phyloP scores from a whole-genome alignment of 306 rosid species.

The Purshia tridentata region DNA sequence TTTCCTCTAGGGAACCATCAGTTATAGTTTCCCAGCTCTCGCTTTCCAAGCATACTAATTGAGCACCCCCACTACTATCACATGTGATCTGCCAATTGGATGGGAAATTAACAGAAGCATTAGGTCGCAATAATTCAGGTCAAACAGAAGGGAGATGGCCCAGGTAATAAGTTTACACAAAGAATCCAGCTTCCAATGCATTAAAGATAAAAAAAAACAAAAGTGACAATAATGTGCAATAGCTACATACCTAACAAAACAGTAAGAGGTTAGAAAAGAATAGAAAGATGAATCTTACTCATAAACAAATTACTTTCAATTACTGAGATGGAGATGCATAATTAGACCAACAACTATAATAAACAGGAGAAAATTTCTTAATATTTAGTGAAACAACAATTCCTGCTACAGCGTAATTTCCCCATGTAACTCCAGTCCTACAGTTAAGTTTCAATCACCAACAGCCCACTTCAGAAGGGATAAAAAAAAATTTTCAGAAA shows the following conservation, averaged over 20 bases:
- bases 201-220: background rate
- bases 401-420: no score
- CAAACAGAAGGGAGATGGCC: background rate
- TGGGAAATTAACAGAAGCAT: slow-evolving; percentile 5
- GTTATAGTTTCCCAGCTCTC: slow-evolving; percentile 35
- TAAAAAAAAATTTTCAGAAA: no score
- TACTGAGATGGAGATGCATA: no score
- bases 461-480: no score
- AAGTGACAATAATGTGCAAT: background rate
- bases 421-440: no score
- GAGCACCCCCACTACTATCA: slow-evolving; percentile 31
- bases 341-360: no score
- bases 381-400: no score
- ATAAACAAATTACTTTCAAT: background rate
- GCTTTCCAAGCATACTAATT: slow-evolving; percentile 34
- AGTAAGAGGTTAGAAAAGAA: background rate
- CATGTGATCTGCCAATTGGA: slow-evolving; percentile 30
- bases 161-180: background rate
- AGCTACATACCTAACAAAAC: background rate
- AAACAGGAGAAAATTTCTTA: no score
- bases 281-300: background rate
- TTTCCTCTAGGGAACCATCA: slow-evolving; percentile 28
- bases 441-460: no score
- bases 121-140: background rate
- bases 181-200: background rate